phyloP scores from a whole-genome alignment of 495 filamentous ascomycete species.

The Penicillium riverlandense region DNA sequence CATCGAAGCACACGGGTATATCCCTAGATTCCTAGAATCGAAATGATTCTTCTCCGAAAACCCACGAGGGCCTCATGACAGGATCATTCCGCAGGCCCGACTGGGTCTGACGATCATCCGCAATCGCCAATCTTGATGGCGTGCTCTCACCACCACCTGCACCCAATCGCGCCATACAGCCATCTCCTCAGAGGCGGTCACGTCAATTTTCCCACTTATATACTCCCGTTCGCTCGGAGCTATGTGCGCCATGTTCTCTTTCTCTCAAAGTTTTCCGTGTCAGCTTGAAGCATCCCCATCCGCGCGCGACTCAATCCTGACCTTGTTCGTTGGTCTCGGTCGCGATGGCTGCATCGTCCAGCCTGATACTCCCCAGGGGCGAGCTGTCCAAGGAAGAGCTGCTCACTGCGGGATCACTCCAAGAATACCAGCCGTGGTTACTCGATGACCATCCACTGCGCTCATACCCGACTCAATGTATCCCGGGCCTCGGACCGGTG shows the following conservation, averaged over 20 bases:
- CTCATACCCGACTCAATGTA: constrained; percentile 29
- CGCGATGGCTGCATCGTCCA: neutral
- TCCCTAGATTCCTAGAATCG: too few relatives aligned
- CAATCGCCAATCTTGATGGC: constrained; percentile 14
- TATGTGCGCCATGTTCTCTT: neutral
- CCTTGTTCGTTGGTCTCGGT: too few relatives aligned
- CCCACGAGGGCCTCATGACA: too few relatives aligned
- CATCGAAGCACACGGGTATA: too few relatives aligned
- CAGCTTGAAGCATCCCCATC: too few relatives aligned
- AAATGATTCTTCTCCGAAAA: too few relatives aligned
- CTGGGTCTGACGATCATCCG: constrained; percentile 7
- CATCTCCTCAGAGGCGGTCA: neutral
- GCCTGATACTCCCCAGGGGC: neutral
- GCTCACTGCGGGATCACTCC: neutral
- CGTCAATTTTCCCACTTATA: constrained; percentile 3
- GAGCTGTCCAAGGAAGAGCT: neutral
- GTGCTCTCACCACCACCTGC: constrained; percentile 11
- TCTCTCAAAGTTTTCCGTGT: too few relatives aligned
- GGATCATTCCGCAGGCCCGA: neutral
- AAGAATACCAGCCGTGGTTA: constrained; percentile 27
- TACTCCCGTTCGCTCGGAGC: neutral
- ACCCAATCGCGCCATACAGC: constrained; percentile 15
- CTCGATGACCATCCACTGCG: constrained; percentile 37
- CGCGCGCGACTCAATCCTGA: too few relatives aligned
- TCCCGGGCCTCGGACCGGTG: constrained; percentile 17